Conservation (phyloP, 108 stramenopile genomes). For the Cyclotella cryptica region DNA sequence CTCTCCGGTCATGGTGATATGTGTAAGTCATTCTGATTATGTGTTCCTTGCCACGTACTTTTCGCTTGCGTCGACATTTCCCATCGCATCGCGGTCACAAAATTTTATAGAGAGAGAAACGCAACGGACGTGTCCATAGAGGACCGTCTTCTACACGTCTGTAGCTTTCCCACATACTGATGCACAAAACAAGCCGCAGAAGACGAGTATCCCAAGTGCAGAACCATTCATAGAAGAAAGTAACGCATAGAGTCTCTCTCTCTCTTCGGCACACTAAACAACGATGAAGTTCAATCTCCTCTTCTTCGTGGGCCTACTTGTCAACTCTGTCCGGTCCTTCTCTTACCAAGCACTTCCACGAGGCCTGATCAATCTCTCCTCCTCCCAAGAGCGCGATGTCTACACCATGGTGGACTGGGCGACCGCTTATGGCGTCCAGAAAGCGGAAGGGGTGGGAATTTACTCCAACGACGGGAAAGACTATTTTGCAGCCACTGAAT, state of each 20-base stretch:
- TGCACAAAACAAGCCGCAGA: too few relatives aligned
- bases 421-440: slow-evolving; percentile 45
- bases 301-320: slow-evolving; percentile 3
- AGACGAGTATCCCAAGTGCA: too few relatives aligned
- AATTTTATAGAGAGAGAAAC: too few relatives aligned
- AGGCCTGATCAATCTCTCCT: slow-evolving; percentile 43
- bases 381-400: slow-evolving; percentile 51
- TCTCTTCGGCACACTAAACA: background rate
- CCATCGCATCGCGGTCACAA: too few relatives aligned
- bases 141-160: too few relatives aligned
- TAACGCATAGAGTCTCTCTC: too few relatives aligned
- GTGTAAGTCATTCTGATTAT: background rate
- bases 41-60: slow-evolving; percentile 1
- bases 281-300: slow-evolving; percentile 29
- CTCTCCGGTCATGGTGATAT: too few relatives aligned
- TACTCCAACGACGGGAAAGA: slow-evolving; percentile 55
- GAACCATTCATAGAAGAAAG: too few relatives aligned
- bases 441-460: slow-evolving; percentile 48
- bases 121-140: too few relatives aligned
- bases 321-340: slow-evolving; percentile 26
- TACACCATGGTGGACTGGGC: slow-evolving; percentile 59
- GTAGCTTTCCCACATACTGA: too few relatives aligned
- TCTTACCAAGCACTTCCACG: slow-evolving; percentile 46
- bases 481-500: slow-evolving; percentile 48
- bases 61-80: background rate